Conservation (phyloP, 108 stramenopile genomes). For the Cylindrotheca fusiformis region DNA sequence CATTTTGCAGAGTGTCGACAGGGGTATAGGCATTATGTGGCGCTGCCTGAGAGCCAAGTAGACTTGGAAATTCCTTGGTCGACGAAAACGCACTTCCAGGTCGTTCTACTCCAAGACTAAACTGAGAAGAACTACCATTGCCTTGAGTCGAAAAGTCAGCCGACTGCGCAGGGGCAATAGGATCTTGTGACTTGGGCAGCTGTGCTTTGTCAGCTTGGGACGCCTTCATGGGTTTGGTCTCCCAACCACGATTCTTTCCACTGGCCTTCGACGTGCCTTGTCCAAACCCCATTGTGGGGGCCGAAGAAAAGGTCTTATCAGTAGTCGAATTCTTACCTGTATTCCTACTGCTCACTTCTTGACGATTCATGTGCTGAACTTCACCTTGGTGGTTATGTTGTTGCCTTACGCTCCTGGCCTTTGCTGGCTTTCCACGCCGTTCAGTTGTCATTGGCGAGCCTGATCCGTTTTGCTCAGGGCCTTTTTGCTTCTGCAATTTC, state of each 20-base stretch:
- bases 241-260: slow-evolving; percentile 66
- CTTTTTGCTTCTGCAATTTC: slow-evolving; percentile 7
- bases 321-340: background rate
- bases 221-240: slow-evolving; percentile 33
- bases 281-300: background rate
- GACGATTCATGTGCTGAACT: background rate
- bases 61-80: background rate
- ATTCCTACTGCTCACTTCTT: background rate
- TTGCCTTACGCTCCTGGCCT: background rate
- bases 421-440: background rate
- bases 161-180: background rate
- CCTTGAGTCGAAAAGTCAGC: background rate
- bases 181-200: background rate
- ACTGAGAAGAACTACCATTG: background rate
- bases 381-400: background rate
- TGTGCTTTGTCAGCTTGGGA: background rate
- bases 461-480: too few species aligned
- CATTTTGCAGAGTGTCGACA: background rate
- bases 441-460: too few species aligned
- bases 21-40: background rate
- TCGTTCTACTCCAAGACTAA: too few species aligned
- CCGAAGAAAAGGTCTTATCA: background rate
- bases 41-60: background rate
- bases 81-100: background rate
- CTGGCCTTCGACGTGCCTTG: slow-evolving; percentile 2